Evolutionary conservation across 306 rosid species (phyloP).

Genomic region (Lathyrus oleraceus): DNA sequence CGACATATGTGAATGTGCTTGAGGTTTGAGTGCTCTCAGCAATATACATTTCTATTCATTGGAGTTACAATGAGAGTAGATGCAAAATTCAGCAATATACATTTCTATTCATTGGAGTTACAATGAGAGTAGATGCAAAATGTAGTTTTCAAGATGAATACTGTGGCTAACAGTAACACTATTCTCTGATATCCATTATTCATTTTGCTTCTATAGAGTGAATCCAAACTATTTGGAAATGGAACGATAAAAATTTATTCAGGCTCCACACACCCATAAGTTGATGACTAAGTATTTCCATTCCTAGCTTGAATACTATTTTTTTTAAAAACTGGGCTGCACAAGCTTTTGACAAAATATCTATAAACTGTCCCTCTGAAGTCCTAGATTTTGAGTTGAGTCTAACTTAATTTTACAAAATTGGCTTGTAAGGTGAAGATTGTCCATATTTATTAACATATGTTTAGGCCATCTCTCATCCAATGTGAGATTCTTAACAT

Average conservation of each 20-base stretch:
- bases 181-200: not conserved
- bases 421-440: too few species aligned
- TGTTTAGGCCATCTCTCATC: too few species aligned
- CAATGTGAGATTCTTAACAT: too few species aligned
- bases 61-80: too few species aligned
- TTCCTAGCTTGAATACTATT: not conserved
- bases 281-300: not conserved
- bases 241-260: not conserved
- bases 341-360: not conserved
- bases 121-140: not conserved
- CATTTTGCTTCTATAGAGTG: not conserved
- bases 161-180: not conserved
- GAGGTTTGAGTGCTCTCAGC: not conserved
- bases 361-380: not conserved
- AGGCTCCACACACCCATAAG: not conserved
- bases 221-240: not conserved
- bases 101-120: not conserved
- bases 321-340: not conserved
- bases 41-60: not conserved
- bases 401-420: too few species aligned
- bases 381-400: too few species aligned
- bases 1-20: not conserved
- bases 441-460: too few species aligned
- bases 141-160: conserved; percentile 3
- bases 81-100: too few species aligned